Base-by-base conservation (phyloP, 106 monocot species). In the Agapanthus africanus region DNA sequence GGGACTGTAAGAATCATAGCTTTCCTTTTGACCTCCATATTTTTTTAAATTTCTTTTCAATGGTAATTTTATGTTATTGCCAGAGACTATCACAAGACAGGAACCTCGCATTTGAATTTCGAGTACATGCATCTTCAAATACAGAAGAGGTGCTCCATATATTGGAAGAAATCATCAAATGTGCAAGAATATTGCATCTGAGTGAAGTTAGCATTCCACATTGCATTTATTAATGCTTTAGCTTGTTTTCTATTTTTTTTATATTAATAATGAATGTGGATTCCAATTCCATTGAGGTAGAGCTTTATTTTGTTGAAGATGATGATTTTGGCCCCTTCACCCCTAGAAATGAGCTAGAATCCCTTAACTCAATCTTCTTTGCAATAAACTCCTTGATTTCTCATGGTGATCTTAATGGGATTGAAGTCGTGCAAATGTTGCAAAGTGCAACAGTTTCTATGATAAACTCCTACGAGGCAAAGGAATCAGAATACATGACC, bases 301-400 rank as follows among this genome's bases (percentile, higher is more conserved):
- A 97, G 67, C 75, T 97, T 57, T 97, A 97, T 82, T 92, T 97
- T 75, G 59, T 80, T 37, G 84, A 78, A 65, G 92, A 85, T 69
- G 84, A 73, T 70, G 80, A 84, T 73, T 54, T 59, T 71, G 89
- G 92, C 25, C 86, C 87, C 2, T 89, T 90, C 57, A 84, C 78
- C 75, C 76, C 78, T 13, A 85, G 87, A 77, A 92, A 92, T 63
- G 92, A 99, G 79, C 80, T 99, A n/a, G 83, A 84, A 63, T 87
- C 89, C 44, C 89, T 92, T 36, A 84, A 90, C 69, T 76, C 66
- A 23, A 22, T 91, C 22, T 80, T 92, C 30, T 59, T 28, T 56
- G 54, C 71, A 0, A 65, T 89, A 66, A 74, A 77, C 10, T 70
- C 66, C 33, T 63, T 71, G 50, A 35, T 73, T 10, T 47, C 52